Percentiles rank a stretch among this genome's conserved stretches.
Conservation (phyloP, 1,139 yeast species). For the Yarrowia galli region DNA sequence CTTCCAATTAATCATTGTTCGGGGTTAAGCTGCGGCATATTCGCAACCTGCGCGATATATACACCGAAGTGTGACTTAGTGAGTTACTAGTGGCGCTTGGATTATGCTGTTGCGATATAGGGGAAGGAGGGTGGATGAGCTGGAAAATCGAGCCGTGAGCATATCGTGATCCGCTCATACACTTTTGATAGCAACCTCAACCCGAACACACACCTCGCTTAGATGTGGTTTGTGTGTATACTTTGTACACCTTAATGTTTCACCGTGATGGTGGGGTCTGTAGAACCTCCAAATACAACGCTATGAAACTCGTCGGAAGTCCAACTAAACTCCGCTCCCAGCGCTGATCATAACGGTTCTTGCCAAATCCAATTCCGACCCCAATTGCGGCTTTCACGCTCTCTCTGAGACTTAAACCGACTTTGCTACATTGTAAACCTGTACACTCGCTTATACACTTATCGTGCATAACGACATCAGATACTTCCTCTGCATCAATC, state of each 20-base stretch:
- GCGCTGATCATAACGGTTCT: neutral
- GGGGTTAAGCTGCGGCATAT: slow-evolving; percentile 32
- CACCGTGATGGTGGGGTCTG: neutral
- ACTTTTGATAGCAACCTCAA: neutral
- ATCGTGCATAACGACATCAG: slow-evolving; percentile 6
- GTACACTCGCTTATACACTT: slow-evolving; percentile 5
- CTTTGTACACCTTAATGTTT: neutral
- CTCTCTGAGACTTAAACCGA: neutral
- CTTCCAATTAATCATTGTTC: slow-evolving; percentile 12
- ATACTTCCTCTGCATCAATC: neutral
- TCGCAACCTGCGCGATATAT: slow-evolving; percentile 31
- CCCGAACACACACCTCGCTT: neutral
- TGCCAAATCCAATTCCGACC: neutral
- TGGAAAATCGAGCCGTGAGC: neutral
- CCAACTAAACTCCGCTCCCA: neutral
- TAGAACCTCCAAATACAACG: neutral
- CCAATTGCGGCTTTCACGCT: slow-evolving; percentile 1
- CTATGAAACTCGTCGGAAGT: neutral
- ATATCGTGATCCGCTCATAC: too few relatives aligned
- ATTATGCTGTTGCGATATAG: slow-evolving; percentile 1
- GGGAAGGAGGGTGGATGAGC: neutral
- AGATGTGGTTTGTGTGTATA: too few relatives aligned
- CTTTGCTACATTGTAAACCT: neutral
- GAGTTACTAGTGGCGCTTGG: slow-evolving; percentile 9
- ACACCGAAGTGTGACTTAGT: neutral